A percentile compares a stretch with the other conserved stretches of the same genome.
Conservation (phyloP, 768 basidiomycete species). For the Cyclocybe aegerita region DNA sequence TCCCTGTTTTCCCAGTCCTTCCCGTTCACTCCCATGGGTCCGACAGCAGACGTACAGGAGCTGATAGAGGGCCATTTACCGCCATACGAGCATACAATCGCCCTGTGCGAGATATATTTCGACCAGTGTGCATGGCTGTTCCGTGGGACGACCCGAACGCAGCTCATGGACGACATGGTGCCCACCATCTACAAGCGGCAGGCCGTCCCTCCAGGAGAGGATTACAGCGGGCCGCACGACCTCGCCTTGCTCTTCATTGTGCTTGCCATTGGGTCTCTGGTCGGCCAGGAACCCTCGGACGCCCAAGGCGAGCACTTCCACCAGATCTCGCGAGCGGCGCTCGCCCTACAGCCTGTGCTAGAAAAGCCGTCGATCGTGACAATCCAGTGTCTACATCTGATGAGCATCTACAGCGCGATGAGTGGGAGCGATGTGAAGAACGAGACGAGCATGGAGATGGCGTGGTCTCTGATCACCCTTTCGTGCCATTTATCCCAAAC, state of each 20-base stretch:
- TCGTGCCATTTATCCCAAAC: conserved; percentile 66
- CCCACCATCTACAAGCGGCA: conserved; percentile 58
- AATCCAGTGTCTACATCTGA: conserved; percentile 66
- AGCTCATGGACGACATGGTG: conserved; percentile 69
- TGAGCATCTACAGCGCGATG: conserved; percentile 73
- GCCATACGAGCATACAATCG: conserved; percentile 45
- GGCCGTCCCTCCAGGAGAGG: conserved; percentile 38
- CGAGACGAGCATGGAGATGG: conserved; percentile 72
- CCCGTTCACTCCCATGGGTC: conserved; percentile 62
- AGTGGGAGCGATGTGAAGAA: conserved; percentile 58
- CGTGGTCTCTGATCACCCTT: conserved; percentile 66
- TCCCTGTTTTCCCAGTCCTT: conserved; percentile 58
- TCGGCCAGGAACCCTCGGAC: conserved; percentile 29
- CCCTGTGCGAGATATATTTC: conserved; percentile 64
- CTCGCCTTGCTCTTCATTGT: conserved; percentile 54
- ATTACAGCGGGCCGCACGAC: conserved; percentile 44
- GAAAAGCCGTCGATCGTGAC: conserved; percentile 73
- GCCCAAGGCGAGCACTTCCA: conserved; percentile 62
- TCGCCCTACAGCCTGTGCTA: conserved; percentile 66
- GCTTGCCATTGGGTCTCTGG: conserved; percentile 56
- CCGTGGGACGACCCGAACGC: conserved; percentile 58
- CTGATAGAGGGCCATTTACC: conserved; percentile 57
- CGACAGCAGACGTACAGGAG: conserved; percentile 42
- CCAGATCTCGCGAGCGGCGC: conserved; percentile 61
- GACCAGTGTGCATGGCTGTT: conserved; percentile 63